Percentiles rank a stretch among this genome's conserved stretches.
Conservation (phyloP, 768 basidiomycete species). For the Termitomyces sp. region DNA sequence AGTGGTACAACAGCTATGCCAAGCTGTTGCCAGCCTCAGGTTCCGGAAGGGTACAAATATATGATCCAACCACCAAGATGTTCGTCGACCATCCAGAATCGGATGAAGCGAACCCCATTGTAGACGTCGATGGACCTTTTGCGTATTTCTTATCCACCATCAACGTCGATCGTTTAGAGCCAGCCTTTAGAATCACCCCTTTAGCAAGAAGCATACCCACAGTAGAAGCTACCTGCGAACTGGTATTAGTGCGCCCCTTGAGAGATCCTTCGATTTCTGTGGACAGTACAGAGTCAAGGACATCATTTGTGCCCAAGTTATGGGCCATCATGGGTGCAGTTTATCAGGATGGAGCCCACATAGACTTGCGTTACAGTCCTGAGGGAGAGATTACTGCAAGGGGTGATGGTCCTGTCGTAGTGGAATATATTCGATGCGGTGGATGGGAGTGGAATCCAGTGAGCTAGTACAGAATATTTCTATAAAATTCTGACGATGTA, state of each 20-base stretch:
- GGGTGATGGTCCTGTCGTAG: slow-evolving; percentile 47
- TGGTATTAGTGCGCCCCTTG: slow-evolving; percentile 71
- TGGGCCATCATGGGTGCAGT: slow-evolving; percentile 56
- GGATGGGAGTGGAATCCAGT: slow-evolving; percentile 90
- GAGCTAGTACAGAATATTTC: not conserved
- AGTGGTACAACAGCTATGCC: slow-evolving; percentile 63
- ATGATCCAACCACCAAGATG: slow-evolving; percentile 42
- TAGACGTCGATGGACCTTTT: slow-evolving; percentile 70
- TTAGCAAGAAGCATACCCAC: slow-evolving; percentile 43
- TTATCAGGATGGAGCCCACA: slow-evolving; percentile 74
- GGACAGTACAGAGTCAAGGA: slow-evolving; percentile 39
- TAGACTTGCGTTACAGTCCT: slow-evolving; percentile 50
- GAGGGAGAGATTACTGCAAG: slow-evolving; percentile 35
- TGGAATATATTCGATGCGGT: slow-evolving; percentile 75
- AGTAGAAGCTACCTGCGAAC: slow-evolving; percentile 50
- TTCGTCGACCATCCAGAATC: slow-evolving; percentile 42
- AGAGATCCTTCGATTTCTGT: slow-evolving; percentile 43
- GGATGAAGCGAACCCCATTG: slow-evolving; percentile 25
- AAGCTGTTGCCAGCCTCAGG: slow-evolving; percentile 46
- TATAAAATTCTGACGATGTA: not conserved
- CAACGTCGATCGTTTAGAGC: slow-evolving; percentile 84
- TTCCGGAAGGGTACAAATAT: slow-evolving; percentile 46
- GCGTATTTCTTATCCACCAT: slow-evolving; percentile 79
- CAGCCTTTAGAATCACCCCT: slow-evolving; percentile 74
- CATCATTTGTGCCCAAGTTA: slow-evolving; percentile 46